Percentiles rank a stretch among this genome's conserved stretches.
Evolutionary conservation across 2,329 filamentous ascomycete genomes (phyloP).

Genomic region (Pseudogymnoascus sp.): DNA sequence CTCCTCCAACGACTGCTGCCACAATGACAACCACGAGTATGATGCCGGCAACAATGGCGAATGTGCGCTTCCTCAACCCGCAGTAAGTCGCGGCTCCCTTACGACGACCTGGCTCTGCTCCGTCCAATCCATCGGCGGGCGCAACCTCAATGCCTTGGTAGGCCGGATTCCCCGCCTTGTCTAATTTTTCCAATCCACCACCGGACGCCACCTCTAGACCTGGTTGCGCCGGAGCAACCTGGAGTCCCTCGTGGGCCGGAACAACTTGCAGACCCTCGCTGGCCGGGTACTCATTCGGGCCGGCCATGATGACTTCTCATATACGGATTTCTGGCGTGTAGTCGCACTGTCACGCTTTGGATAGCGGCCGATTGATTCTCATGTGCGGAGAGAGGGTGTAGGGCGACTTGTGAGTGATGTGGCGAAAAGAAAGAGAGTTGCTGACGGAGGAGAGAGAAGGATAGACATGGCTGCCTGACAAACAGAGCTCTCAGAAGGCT

Average conservation of each 20-base stretch:
- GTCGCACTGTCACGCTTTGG: neutral
- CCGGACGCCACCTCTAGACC: neutral
- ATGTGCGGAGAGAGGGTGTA: neutral
- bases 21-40: neutral
- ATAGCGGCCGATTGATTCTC: neutral
- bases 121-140: neutral
- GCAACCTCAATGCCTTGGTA: slow-evolving; percentile 2
- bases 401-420: neutral
- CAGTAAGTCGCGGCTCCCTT: neutral
- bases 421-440: neutral
- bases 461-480: neutral
- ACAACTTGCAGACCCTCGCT: neutral
- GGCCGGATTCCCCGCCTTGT: neutral
- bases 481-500: neutral
- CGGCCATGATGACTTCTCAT: slow-evolving; percentile 1
- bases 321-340: neutral
- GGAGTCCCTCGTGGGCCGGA: neutral
- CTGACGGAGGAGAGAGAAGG: neutral
- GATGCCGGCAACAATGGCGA: neutral
- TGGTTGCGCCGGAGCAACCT: neutral
- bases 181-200: neutral
- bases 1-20: neutral
- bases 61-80: neutral
- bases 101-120: too few relatives aligned
- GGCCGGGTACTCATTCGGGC: neutral